A percentile compares a stretch with the other conserved stretches of the same genome.
These are phyloP conservation scores for Lachnellula occidentalis DNA, from an alignment of 2,329 filamentous ascomycete species.

Conservation along the genomic window DNA sequence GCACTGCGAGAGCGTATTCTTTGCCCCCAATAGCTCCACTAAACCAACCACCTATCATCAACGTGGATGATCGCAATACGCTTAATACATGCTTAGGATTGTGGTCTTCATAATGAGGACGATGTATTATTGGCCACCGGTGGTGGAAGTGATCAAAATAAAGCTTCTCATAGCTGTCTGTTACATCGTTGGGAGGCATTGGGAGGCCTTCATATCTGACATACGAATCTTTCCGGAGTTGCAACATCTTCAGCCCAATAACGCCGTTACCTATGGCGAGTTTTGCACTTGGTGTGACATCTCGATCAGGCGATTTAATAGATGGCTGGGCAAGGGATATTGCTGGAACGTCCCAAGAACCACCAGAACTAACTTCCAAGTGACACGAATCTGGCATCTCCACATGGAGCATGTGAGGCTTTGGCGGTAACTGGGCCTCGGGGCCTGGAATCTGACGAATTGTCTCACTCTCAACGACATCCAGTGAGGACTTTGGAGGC, in stretches of 20 bases:
- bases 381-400: too few species aligned
- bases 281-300: background rate
- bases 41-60: constrained; percentile 38
- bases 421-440: too few species aligned
- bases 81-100: constrained; percentile 26
- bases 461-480: too few species aligned
- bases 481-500: too few species aligned
- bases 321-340: background rate
- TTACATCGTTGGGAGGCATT: background rate
- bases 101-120: constrained; percentile 32
- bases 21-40: constrained; percentile 26
- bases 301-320: background rate
- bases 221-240: background rate
- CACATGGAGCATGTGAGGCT: too few species aligned
- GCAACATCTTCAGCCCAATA: background rate
- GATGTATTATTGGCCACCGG: constrained; percentile 38
- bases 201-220: background rate
- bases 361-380: background rate
- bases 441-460: too few species aligned
- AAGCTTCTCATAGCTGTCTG: constrained; percentile 20
- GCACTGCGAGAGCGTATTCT: constrained; percentile 28
- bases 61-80: constrained; percentile 28
- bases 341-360: background rate
- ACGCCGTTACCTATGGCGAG: background rate
- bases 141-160: constrained; percentile 40